These are phyloP conservation scores for Chaetomium tenue DNA, from an alignment of 495 filamentous ascomycete genomes.

Conservation along the genomic window DNA sequence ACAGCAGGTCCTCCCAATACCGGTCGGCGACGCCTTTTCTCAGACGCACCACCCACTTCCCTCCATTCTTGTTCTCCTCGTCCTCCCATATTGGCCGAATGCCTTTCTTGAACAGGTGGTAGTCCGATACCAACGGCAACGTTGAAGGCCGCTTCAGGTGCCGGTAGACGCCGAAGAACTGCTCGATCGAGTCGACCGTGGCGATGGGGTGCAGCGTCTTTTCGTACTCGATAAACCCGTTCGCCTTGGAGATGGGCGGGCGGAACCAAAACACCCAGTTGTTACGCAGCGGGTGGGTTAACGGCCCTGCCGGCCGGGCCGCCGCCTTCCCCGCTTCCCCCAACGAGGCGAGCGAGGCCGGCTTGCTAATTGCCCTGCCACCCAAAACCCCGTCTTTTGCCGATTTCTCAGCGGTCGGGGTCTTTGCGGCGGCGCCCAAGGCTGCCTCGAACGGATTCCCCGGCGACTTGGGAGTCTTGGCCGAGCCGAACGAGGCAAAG, in stretches of 20 bases:
- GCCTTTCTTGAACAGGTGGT: conserved; percentile 96
- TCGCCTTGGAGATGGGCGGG: conserved; percentile 82
- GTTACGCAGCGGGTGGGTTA: conserved; percentile 68
- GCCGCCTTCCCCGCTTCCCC: conserved; percentile 38
- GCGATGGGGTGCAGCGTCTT: conserved; percentile 90
- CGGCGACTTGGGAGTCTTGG: conserved; percentile 84
- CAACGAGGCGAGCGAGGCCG: conserved; percentile 44
- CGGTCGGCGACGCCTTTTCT: conserved; percentile 96
- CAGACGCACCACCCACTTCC: conserved; percentile 93
- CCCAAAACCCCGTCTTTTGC: conserved; percentile 49
- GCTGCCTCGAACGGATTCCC: conserved; percentile 74
- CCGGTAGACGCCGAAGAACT: conserved; percentile 88
- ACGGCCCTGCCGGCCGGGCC: conserved; percentile 26
- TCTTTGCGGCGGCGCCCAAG: conserved; percentile 60
- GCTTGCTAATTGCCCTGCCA: conserved; percentile 42
- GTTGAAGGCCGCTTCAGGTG: conserved; percentile 87
- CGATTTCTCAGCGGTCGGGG: conserved; percentile 61
- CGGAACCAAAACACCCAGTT: conserved; percentile 98
- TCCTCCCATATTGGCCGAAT: conserved; percentile 98
- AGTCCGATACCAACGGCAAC: conserved; percentile 91
- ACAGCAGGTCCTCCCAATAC: conserved; percentile 94
- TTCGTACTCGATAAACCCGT: conserved; percentile 92
- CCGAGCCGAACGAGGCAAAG: conserved; percentile 91
- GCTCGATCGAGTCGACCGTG: conserved; percentile 75
- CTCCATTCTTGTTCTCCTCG: conserved; percentile 90